A percentile compares a stretch with the other conserved stretches of the same genome.
Evolutionary conservation across 805 yeast genomes (phyloP).

Genomic region (Yarrowia osloensis): DNA sequence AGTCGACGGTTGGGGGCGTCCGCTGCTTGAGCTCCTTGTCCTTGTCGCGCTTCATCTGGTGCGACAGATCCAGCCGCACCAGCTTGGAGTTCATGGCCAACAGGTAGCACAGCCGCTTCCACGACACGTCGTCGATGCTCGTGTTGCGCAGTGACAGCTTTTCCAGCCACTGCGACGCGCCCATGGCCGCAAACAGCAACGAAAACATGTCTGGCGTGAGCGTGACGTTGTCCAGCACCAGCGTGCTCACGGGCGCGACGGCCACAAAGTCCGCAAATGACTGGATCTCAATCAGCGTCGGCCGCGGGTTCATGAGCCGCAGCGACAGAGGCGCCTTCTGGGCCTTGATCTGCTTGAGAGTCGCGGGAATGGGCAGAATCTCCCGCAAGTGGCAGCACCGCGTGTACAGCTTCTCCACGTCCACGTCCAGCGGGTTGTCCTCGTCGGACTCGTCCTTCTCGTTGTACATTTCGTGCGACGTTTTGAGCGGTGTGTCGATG

Average conservation of each 20-base stretch:
- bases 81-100: constrained; percentile 58
- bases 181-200: constrained; percentile 68
- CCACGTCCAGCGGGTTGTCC: constrained; percentile 21
- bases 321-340: constrained; percentile 72
- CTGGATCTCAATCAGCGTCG: constrained; percentile 83
- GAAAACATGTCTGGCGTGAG: constrained; percentile 75
- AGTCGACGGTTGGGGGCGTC: constrained; percentile 52
- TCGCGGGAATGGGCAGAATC: constrained; percentile 88
- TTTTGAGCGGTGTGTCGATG: constrained; percentile 25
- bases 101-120: constrained; percentile 79
- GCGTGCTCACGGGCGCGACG: constrained; percentile 75
- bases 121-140: constrained; percentile 67
- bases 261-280: constrained; percentile 87
- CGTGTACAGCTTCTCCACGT: constrained; percentile 57
- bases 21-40: constrained; percentile 13
- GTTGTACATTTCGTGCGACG: constrained; percentile 18
- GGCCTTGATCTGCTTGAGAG: constrained; percentile 75
- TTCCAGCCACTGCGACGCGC: constrained; percentile 64
- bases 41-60: constrained; percentile 44
- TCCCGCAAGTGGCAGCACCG: constrained; percentile 92
- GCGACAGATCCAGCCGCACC: constrained; percentile 70
- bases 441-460: constrained; percentile 21
- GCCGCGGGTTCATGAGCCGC: constrained; percentile 81
- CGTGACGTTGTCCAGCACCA: constrained; percentile 77
- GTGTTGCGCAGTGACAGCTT: constrained; percentile 79